Evolutionary conservation across 148 eudicot species (phyloP).

Genomic region (Euryodendron excelsum): DNA sequence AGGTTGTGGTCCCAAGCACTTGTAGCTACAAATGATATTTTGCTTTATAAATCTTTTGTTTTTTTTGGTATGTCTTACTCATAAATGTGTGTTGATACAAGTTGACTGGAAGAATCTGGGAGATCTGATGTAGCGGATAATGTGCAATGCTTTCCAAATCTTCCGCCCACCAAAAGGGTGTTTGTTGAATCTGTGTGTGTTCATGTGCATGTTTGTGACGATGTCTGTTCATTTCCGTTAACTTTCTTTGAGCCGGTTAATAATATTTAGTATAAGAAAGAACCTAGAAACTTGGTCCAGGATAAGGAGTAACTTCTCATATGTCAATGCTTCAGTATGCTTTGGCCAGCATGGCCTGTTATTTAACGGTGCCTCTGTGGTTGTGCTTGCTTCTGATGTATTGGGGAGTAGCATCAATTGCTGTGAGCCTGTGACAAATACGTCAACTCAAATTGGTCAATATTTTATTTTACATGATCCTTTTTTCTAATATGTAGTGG

Average conservation of each 20-base stretch:
- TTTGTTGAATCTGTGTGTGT: neutral
- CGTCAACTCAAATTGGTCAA: neutral
- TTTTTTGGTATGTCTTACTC: neutral
- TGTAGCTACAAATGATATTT: neutral
- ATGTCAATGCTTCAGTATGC: neutral
- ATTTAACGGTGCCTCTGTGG: neutral
- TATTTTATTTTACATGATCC: neutral
- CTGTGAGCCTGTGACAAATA: neutral
- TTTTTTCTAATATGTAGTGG: neutral
- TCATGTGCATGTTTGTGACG: neutral
- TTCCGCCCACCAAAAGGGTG: neutral
- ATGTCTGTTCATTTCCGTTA: neutral
- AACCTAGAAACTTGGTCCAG: neutral
- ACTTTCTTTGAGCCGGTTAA: neutral
- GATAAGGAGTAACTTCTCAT: neutral
- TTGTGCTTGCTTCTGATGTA: neutral
- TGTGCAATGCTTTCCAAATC: neutral
- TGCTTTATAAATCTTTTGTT: neutral
- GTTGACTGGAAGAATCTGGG: neutral
- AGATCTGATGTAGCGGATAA: neutral
- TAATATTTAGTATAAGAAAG: neutral
- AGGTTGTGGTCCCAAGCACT: neutral
- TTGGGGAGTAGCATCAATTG: neutral
- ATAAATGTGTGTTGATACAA: neutral
- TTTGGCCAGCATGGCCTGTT: too few species aligned